Evolutionary conservation across 306 rosid species (phyloP).

Genomic region (Vachellia pachyceras): DNA sequence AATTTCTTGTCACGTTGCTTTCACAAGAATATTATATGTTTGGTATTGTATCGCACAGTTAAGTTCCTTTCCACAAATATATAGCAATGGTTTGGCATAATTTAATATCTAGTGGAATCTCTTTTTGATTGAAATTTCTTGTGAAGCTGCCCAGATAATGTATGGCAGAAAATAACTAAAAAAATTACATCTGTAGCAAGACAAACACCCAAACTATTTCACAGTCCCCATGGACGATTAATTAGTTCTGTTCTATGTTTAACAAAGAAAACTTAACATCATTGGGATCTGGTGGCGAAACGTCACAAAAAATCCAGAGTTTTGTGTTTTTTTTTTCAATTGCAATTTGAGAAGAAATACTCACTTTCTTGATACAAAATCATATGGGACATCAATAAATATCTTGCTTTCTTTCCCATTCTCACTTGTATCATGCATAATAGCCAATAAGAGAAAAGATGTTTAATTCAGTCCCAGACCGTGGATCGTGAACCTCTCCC

Average conservation of each 20-base stretch:
- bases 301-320: background rate
- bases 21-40: background rate
- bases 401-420: no score
- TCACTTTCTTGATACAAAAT: background rate
- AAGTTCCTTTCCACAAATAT: background rate
- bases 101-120: background rate
- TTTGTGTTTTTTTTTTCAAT: background rate
- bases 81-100: background rate
- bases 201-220: background rate
- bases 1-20: background rate
- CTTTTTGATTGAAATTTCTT: conserved; percentile 1
- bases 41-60: background rate
- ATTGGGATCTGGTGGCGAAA: background rate
- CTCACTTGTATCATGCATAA: no score
- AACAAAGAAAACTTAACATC: background rate
- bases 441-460: no score
- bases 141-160: background rate
- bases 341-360: background rate
- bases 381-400: background rate
- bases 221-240: background rate
- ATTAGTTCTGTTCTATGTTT: background rate
- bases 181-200: background rate
- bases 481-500: background rate
- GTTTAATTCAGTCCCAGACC: no score
- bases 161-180: background rate